These are phyloP conservation scores for Peniophora sp. DNA, from an alignment of 1,284 basidiomycete genomes.

Conservation along the genomic window DNA sequence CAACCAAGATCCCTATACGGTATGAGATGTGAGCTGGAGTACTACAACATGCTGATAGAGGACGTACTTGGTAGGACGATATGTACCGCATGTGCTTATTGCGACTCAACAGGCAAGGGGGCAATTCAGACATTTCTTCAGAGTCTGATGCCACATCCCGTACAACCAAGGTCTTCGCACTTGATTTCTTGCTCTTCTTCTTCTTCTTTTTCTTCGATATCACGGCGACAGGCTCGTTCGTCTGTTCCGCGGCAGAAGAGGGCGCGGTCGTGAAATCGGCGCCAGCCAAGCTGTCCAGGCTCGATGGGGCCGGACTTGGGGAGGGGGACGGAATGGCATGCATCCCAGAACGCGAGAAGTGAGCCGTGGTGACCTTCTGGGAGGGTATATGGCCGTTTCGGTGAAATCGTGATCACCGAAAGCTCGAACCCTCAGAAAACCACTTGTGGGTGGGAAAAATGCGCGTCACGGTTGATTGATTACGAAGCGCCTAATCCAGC, in stretches of 20 bases:
- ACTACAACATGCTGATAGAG: not conserved
- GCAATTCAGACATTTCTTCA: constrained; percentile 13
- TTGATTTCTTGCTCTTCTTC: constrained; percentile 69
- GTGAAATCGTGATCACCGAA: no score
- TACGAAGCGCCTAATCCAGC: no score
- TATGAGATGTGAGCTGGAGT: not conserved
- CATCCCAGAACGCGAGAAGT: no score
- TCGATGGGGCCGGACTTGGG: constrained; percentile 1
- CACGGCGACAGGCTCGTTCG: not conserved
- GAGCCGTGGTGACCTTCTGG: no score
- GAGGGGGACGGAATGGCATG: no score
- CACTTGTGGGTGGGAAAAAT: no score
- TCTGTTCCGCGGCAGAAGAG: not conserved
- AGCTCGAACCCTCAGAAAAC: no score
- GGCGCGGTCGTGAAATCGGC: constrained; percentile 7
- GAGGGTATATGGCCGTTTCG: no score
- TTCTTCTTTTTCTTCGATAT: constrained; percentile 11
- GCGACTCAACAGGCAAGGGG: constrained; percentile 60
- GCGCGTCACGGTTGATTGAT: no score
- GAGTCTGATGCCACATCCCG: constrained; percentile 14
- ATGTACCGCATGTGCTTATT: constrained; percentile 87
- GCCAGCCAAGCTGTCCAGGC: not conserved
- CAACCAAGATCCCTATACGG: constrained; percentile 72
- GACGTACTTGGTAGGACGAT: constrained; percentile 76
- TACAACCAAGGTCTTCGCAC: constrained; percentile 42